Percentiles rank a stretch among this genome's conserved stretches.
These are phyloP conservation scores for Pseudohyphozyma bogoriensis DNA, from an alignment of 768 basidiomycete genomes.

Conservation along the genomic window DNA sequence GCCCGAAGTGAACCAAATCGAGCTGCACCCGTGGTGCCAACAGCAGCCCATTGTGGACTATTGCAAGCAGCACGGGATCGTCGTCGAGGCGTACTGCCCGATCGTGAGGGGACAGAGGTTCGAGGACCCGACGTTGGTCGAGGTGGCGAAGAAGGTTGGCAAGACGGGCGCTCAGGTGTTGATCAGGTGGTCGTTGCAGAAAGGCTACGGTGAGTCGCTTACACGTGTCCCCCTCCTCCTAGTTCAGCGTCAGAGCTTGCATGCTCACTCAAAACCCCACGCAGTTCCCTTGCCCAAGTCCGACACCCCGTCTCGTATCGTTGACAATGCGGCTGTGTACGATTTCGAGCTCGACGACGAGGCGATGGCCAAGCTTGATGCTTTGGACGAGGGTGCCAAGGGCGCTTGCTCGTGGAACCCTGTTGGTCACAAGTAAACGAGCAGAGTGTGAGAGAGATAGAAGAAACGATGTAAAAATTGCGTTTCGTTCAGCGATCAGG, in stretches of 20 bases:
- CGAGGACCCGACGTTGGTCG: slow-evolving; percentile 46
- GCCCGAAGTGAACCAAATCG: slow-evolving; percentile 49
- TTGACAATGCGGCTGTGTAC: slow-evolving; percentile 56
- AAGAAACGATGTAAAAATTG: too few relatives aligned
- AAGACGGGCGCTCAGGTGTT: slow-evolving; percentile 42
- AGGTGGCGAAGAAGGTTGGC: slow-evolving; percentile 42
- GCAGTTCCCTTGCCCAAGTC: slow-evolving; percentile 70
- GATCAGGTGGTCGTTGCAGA: slow-evolving; percentile 44
- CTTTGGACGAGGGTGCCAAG: slow-evolving; percentile 58
- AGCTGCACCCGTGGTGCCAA: slow-evolving; percentile 58
- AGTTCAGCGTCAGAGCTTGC: background rate
- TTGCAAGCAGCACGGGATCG: slow-evolving; percentile 50
- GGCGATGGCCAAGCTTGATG: slow-evolving; percentile 58
- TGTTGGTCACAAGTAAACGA: slow-evolving; percentile 37
- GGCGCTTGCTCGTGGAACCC: slow-evolving; percentile 82
- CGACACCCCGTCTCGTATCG: slow-evolving; percentile 53
- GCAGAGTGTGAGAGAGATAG: too few relatives aligned
- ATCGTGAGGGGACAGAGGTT: slow-evolving; percentile 46
- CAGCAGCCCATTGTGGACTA: slow-evolving; percentile 53
- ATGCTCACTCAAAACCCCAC: background rate
- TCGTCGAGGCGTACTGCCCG: slow-evolving; percentile 58
- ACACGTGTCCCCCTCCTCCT: background rate
- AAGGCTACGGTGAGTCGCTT: slow-evolving; percentile 30
- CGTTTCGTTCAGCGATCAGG: too few relatives aligned
- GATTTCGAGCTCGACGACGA: slow-evolving; percentile 59